Base-by-base conservation (phyloP, 176 grass and related monocot species). In the Cenchrus purpureus region DNA sequence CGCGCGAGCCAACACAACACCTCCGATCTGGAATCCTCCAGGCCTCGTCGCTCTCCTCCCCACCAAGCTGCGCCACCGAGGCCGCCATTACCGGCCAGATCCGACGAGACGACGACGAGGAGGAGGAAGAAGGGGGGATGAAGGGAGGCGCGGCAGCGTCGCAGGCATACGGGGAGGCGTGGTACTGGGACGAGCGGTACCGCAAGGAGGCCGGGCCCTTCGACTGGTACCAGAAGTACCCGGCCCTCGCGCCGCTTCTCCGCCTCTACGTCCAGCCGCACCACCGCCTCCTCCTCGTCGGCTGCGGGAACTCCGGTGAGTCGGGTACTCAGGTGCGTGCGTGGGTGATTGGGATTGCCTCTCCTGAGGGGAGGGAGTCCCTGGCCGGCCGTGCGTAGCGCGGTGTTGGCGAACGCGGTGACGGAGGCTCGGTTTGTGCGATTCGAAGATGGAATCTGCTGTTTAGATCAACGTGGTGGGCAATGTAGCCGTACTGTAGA, bases 221-320 rank as follows among this genome's bases (percentile, higher is more conserved):
- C 91, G 96, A 94, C 81, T 98, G 96, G 96, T 98, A 98, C 91
- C 96, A 95, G 93, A 95, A 95, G 79, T 94, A 98, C 80, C 51
- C 86, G 31, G 86, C 93, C n/a, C 87, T 98, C 55, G 73, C 91
- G 56, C 93, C 96, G 17, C 87, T 98, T 78, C 89, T 98, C 65
- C 68, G 87, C 42, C 81, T 92, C 87, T 90, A 95, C 83, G 55
- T 91, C 72, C 70, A 68, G 44, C 83, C 75, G 56, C 79, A 85
- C 57, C 91, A 94, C 40, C 89, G 91, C 31, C 59, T 95, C 58
- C 91, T 98, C 81, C 87, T 98, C 83, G 96, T 86, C 65, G 96
- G 96, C 12, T 98, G 96, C 74, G 96, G 96, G 46, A 98, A 98
- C 80, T 98, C 96, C 71, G 90, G 95, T 98, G 46, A 73, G 81